phyloP scores from a whole-genome alignment of 2,329 filamentous ascomycete genomes.

The Apiospora saccharicola region DNA sequence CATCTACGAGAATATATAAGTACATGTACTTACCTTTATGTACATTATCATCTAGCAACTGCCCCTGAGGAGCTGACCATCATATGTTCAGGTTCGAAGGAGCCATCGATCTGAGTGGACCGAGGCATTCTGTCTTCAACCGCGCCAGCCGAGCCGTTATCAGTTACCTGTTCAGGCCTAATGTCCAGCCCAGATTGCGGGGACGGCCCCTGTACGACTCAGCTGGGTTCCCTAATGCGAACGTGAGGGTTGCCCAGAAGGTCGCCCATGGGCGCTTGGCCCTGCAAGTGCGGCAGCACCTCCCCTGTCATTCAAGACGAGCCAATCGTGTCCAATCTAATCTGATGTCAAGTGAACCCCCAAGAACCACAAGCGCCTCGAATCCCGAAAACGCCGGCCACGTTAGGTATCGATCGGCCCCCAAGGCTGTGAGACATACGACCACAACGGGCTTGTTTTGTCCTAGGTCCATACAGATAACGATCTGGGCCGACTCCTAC shows the following conservation, averaged over 20 bases:
- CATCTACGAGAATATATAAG: neutral
- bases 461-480: neutral
- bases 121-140: slow-evolving; percentile 7
- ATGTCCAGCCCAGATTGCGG: neutral
- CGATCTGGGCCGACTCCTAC: too few relatives aligned
- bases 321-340: neutral
- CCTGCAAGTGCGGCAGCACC: neutral
- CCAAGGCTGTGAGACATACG: neutral
- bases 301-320: neutral
- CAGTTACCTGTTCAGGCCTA: neutral
- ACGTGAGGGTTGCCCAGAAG: neutral
- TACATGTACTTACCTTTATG: neutral
- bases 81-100: neutral
- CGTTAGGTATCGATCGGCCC: too few relatives aligned
- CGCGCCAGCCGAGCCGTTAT: neutral
- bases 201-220: neutral
- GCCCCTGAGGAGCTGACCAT: neutral
- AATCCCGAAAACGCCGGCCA: neutral
- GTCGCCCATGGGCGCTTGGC: neutral
- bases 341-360: neutral
- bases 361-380: neutral
- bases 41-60: too few relatives aligned
- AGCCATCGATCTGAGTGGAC: neutral
- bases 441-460: neutral
- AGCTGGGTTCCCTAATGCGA: neutral